These are phyloP conservation scores for Trichosporon coremiiforme DNA, from an alignment of 1,284 basidiomycete species.

Conservation along the genomic window DNA sequence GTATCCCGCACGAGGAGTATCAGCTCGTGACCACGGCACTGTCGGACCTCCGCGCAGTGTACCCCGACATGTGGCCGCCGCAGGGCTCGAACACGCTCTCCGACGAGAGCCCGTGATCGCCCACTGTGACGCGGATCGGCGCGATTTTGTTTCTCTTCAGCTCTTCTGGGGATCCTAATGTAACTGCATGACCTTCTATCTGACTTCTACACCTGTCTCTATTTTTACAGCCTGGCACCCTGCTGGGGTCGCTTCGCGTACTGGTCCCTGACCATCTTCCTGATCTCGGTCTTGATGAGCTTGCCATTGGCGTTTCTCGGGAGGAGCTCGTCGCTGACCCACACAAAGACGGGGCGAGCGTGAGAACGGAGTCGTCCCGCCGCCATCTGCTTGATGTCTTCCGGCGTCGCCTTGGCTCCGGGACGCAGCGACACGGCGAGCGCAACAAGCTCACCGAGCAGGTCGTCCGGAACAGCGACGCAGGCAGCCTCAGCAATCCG, in stretches of 20 bases:
- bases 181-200: constrained; percentile 13
- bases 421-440: constrained; percentile 40
- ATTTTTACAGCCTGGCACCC: constrained; percentile 28
- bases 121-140: neutral
- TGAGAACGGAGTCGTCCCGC: constrained; percentile 18
- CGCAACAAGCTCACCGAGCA: constrained; percentile 47
- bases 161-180: neutral
- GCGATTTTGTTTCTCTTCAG: neutral
- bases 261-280: constrained; percentile 28
- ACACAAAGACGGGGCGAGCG: constrained; percentile 25
- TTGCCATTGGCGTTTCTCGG: constrained; percentile 31
- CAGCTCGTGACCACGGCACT: neutral
- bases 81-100: neutral
- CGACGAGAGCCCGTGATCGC: neutral
- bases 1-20: neutral
- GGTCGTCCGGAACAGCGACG: constrained; percentile 42
- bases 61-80: constrained; percentile 11
- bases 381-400: constrained; percentile 14
- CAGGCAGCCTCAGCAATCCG: constrained; percentile 44
- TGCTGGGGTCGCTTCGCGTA: constrained; percentile 35
- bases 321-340: constrained; percentile 20
- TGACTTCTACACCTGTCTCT: neutral
- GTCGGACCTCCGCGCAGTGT: neutral
- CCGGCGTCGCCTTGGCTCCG: constrained; percentile 20
- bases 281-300: constrained; percentile 29